These are phyloP conservation scores for Trapa bicornis DNA, from an alignment of 345 rosid species.

Conservation along the genomic window DNA sequence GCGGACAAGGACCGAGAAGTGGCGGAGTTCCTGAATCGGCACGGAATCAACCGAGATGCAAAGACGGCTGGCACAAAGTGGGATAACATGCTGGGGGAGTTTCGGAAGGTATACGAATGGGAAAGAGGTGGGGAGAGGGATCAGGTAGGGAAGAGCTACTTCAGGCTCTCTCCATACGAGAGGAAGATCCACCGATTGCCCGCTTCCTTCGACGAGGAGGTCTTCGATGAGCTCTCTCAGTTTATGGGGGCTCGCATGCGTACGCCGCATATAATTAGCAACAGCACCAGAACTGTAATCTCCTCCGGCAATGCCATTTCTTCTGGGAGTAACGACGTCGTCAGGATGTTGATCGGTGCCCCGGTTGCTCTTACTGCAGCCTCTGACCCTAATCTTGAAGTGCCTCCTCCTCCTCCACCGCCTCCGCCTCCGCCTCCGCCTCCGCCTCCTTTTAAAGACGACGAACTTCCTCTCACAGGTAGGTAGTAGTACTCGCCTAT, in stretches of 20 bases:
- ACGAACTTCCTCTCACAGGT: conserved; percentile 30
- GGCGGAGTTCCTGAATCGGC: conserved; percentile 66
- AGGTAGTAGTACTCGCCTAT: background rate
- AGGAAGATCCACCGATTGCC: conserved; percentile 73
- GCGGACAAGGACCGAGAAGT: conserved; percentile 94
- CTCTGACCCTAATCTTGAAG: conserved; percentile 4
- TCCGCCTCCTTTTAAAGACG: conserved; percentile 54
- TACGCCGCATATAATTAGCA: conserved; percentile 20
- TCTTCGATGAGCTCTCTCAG: conserved; percentile 78
- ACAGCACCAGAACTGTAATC: no score
- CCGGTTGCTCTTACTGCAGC: no score
- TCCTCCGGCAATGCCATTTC: no score
- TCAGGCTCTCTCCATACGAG: conserved; percentile 90
- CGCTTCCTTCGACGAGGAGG: conserved; percentile 96
- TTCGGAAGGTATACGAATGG: conserved; percentile 90
- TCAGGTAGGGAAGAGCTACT: conserved; percentile 78
- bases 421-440: no score
- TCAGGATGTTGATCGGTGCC: no score
- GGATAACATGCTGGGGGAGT: conserved; percentile 99
- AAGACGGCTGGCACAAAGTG: conserved; percentile 97
- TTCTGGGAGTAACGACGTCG: no score
- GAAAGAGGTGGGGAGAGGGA: conserved; percentile 71
- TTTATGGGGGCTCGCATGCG: conserved; percentile 86
- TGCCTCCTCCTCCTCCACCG: conserved; percentile 33
- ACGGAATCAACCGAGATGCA: conserved; percentile 74